These are phyloP conservation scores for Zoysia pacifica DNA, from an alignment of 176 grass and related monocot genomes.

Conservation along the genomic window DNA sequence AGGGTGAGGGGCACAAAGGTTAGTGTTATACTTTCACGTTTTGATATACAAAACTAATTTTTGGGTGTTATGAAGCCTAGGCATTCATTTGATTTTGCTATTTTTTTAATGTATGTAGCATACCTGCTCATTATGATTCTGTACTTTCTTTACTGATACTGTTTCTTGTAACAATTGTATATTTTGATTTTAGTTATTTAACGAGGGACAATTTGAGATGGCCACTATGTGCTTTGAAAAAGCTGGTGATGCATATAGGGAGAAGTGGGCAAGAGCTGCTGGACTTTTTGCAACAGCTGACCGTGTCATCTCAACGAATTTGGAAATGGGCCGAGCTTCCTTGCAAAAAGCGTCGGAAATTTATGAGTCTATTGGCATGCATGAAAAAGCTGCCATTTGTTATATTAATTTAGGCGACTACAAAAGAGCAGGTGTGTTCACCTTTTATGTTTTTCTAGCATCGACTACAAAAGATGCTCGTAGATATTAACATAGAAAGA, in stretches of 20 bases:
- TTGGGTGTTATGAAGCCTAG: background rate
- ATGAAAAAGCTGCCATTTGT: slow-evolving; percentile 72
- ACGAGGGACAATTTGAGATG: slow-evolving; percentile 82
- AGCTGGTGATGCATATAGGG: slow-evolving; percentile 66
- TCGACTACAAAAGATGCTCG: background rate
- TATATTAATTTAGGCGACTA: slow-evolving; percentile 74
- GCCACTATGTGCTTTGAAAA: slow-evolving; percentile 89
- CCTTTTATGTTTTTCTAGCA: background rate
- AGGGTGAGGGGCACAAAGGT: slow-evolving; percentile 73
- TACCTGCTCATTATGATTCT: background rate
- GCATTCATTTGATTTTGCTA: background rate
- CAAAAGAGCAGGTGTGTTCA: slow-evolving; percentile 62
- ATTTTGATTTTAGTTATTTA: slow-evolving; percentile 61
- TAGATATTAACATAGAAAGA: background rate
- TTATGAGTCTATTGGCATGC: slow-evolving; percentile 69
- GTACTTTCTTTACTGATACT: background rate
- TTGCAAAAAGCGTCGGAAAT: slow-evolving; percentile 73
- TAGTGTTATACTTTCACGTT: slow-evolving; percentile 14
- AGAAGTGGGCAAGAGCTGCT: slow-evolving; percentile 79
- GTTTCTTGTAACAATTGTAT: slow-evolving; percentile 8
- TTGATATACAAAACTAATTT: background rate
- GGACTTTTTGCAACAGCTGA: slow-evolving; percentile 72
- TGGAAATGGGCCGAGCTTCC: slow-evolving; percentile 43
- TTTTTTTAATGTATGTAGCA: background rate
- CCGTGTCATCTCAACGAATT: slow-evolving; percentile 49